Percentiles rank a stretch among this genome's conserved stretches.
Evolutionary conservation across 176 grass and related monocot species (phyloP).

Genomic region (Phyllostachys edulis): DNA sequence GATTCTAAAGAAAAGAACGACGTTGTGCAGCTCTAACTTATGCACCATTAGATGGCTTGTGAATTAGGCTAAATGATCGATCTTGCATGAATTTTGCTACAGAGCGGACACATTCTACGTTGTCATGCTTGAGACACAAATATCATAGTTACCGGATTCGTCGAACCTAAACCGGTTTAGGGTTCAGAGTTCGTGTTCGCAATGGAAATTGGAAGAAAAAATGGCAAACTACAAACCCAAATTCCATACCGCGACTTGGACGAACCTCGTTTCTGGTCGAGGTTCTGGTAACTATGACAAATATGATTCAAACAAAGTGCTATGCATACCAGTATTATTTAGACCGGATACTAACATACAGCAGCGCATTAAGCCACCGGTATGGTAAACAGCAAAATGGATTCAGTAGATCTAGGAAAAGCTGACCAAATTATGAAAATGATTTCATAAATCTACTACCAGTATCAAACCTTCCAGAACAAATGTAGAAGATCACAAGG

Average conservation of each 20-base stretch:
- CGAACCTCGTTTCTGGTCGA: no score
- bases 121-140: neutral
- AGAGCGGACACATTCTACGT: neutral
- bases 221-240: no score
- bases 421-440: neutral
- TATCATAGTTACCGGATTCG: no score
- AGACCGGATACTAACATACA: neutral
- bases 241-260: no score
- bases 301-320: neutral
- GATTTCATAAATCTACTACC: neutral
- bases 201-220: no score
- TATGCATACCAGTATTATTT: neutral
- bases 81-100: neutral
- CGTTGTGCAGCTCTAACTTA: neutral
- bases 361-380: neutral
- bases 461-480: neutral
- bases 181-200: no score
- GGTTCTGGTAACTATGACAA: no score
- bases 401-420: neutral
- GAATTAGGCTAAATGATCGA: neutral
- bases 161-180: no score
- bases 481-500: neutral
- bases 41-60: neutral
- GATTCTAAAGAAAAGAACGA: neutral
- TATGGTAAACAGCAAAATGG: neutral